Base-by-base conservation (phyloP, 2,329 filamentous ascomycete species). In the Monilinia vaccinii-corymbosi region DNA sequence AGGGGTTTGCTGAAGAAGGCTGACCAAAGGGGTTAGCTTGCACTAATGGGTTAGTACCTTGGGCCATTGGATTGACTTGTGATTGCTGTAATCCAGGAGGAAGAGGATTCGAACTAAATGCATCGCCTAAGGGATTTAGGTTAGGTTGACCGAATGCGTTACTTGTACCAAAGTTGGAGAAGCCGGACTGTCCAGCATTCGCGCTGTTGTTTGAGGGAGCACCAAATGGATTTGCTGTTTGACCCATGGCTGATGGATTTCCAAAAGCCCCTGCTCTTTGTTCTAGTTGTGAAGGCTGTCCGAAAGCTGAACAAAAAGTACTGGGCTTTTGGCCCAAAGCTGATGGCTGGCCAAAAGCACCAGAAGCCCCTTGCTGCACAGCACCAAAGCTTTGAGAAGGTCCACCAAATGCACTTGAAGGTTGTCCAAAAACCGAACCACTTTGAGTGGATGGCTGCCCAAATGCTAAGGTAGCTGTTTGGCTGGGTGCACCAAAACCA, bases 281-380 rank as follows among this genome's bases (percentile, higher is more conserved):
- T 18, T 42, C 40, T 16, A 48, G 21, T 49, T 44, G 47, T 31
- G 62, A 61, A 42, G 61, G 58, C n/a, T 57, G 56, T 40, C 60
- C 64, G 38, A 64, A 60, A 21, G 64, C 51, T 7, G 44, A 45
- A 44, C 60, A 63, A 58, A 67, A 67, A 25, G 64, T 64, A 60
- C 65, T 68, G 4, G 73, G 69, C 4, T 71, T 66, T 58, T 73
- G 73, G 2, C 71, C 72, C 32, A 75, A 71, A 38, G 68, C 66
- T 56, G 75, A 71, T n/a, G 71, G 69, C 62, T 75, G 72, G 9
- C 73, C 73, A 58, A 75, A 74, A 1, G 72, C 67, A 47, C 70
- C 72, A 11, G 71, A 67, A 16, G 70, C 23, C 9, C 47, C 73
- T 71, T 60, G 46, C 52, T 62, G 58, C 31, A 50, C 60, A 25